Percentiles rank a stretch among this genome's conserved stretches.
These are phyloP conservation scores for Nitzschia sp. DNA, from an alignment of 108 stramenopile species.

Conservation along the genomic window DNA sequence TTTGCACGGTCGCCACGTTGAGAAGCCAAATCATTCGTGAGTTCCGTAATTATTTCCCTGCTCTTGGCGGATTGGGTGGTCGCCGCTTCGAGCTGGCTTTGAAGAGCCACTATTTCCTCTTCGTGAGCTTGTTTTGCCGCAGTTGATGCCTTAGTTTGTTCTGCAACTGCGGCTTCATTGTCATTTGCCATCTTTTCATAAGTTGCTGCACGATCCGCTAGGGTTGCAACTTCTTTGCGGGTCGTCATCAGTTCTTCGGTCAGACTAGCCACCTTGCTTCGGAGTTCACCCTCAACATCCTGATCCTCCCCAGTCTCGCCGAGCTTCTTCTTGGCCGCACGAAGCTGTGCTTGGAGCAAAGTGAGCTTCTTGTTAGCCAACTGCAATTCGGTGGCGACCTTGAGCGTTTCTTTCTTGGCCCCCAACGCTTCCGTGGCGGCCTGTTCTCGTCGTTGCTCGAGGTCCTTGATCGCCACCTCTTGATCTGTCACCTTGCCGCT, in stretches of 20 bases:
- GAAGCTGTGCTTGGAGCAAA: slow-evolving; percentile 42
- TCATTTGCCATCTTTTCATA: slow-evolving; percentile 71
- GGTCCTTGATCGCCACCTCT: slow-evolving; percentile 53
- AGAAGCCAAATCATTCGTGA: slow-evolving; percentile 72
- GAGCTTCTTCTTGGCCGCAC: slow-evolving; percentile 48
- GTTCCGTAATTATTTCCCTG: slow-evolving; percentile 66
- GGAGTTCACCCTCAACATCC: slow-evolving; percentile 47
- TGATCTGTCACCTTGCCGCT: slow-evolving; percentile 52
- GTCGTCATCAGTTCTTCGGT: slow-evolving; percentile 58
- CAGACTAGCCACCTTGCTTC: slow-evolving; percentile 51
- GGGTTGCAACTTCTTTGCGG: slow-evolving; percentile 52
- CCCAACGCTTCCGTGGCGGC: slow-evolving; percentile 41
- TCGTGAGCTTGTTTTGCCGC: slow-evolving; percentile 58
- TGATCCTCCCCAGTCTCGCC: slow-evolving; percentile 49
- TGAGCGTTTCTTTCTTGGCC: slow-evolving; percentile 28
- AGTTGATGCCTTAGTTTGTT: slow-evolving; percentile 57
- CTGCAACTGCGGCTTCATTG: slow-evolving; percentile 66
- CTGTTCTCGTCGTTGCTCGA: slow-evolving; percentile 8
- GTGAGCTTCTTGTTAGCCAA: slow-evolving; percentile 15
- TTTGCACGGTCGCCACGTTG: slow-evolving; percentile 75
- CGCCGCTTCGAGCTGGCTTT: slow-evolving; percentile 26
- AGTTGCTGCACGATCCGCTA: slow-evolving; percentile 47
- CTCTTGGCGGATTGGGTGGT: slow-evolving; percentile 49
- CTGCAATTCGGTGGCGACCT: slow-evolving; percentile 18
- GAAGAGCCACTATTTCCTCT: slow-evolving; percentile 46